These are phyloP conservation scores for Amanita polypyramis DNA, from an alignment of 768 basidiomycete genomes.

Conservation along the genomic window DNA sequence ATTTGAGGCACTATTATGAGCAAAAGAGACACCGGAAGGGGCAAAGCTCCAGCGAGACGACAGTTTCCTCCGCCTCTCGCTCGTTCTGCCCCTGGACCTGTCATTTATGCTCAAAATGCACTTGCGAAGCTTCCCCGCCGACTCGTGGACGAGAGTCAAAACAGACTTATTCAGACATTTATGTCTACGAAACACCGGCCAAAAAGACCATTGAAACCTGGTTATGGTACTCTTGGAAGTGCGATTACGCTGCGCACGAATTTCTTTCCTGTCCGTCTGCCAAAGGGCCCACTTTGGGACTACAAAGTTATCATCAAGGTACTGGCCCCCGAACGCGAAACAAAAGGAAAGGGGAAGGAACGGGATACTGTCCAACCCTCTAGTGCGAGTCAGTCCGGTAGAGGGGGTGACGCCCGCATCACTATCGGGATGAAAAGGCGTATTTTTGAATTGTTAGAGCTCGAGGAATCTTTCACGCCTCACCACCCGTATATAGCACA, in stretches of 20 bases:
- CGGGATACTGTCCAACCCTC: neutral
- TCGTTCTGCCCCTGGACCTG: too few species aligned
- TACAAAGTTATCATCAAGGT: conserved; percentile 49
- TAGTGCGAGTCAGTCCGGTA: conserved; percentile 16
- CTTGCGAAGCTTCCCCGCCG: conserved; percentile 19
- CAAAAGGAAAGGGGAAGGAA: conserved; percentile 17
- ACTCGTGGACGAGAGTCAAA: conserved; percentile 21
- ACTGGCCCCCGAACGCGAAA: conserved; percentile 31
- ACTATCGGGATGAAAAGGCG: conserved; percentile 30
- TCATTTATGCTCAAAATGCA: too few species aligned
- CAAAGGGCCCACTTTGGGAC: conserved; percentile 39
- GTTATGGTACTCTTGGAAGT: conserved; percentile 41
- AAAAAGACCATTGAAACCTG: conserved; percentile 41
- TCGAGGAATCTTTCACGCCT: conserved; percentile 21
- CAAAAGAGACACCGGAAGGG: too few species aligned
- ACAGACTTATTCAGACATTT: conserved; percentile 29
- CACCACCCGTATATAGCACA: conserved; percentile 38
- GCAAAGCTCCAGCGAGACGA: too few species aligned
- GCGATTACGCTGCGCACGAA: conserved; percentile 46
- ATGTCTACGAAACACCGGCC: conserved; percentile 21
- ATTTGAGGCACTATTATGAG: conserved; percentile 43
- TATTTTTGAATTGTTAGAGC: conserved; percentile 46
- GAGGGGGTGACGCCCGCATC: conserved; percentile 4
- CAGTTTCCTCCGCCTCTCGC: too few species aligned
- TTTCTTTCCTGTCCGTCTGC: conserved; percentile 46